These are phyloP conservation scores for Apiotrichum mycotoxinovorans DNA, from an alignment of 1,284 basidiomycete species.

Conservation along the genomic window DNA sequence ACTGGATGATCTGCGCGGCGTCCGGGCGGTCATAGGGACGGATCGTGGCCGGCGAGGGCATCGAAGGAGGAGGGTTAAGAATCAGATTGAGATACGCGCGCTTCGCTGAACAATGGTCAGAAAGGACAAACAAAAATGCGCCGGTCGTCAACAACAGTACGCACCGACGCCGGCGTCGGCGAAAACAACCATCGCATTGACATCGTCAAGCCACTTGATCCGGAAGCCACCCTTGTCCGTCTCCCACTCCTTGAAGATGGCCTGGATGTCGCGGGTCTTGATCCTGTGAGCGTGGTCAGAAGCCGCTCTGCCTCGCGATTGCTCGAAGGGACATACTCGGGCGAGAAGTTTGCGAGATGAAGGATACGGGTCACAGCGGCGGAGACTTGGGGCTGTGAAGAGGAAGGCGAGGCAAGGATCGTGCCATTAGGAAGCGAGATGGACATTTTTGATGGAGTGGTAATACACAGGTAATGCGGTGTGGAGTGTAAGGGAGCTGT, in stretches of 20 bases:
- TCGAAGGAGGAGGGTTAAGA: slow-evolving; percentile 71
- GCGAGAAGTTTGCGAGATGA: slow-evolving; percentile 82
- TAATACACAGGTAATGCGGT: neutral
- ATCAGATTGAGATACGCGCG: slow-evolving; percentile 87
- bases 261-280: slow-evolving; percentile 94
- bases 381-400: slow-evolving; percentile 57
- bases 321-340: slow-evolving; percentile 55
- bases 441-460: slow-evolving; percentile 32
- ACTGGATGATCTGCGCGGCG: slow-evolving; percentile 82
- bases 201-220: slow-evolving; percentile 99
- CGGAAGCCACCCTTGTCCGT: slow-evolving; percentile 84
- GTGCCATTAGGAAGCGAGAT: slow-evolving; percentile 50
- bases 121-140: slow-evolving; percentile 20
- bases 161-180: slow-evolving; percentile 56
- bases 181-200: slow-evolving; percentile 92
- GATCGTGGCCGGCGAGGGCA: slow-evolving; percentile 64
- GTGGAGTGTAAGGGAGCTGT: neutral
- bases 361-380: slow-evolving; percentile 95
- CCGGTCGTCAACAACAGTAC: too few relatives aligned
- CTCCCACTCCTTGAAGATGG: slow-evolving; percentile 87
- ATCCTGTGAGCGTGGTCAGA: slow-evolving; percentile 51
- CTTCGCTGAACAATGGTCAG: slow-evolving; percentile 60
- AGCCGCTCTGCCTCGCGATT: neutral
- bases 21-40: slow-evolving; percentile 92
- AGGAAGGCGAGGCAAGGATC: slow-evolving; percentile 39